A percentile compares a stretch with the other conserved stretches of the same genome.
Conservation (phyloP, 108 stramenopile genomes). For the Nitzschia palea region DNA sequence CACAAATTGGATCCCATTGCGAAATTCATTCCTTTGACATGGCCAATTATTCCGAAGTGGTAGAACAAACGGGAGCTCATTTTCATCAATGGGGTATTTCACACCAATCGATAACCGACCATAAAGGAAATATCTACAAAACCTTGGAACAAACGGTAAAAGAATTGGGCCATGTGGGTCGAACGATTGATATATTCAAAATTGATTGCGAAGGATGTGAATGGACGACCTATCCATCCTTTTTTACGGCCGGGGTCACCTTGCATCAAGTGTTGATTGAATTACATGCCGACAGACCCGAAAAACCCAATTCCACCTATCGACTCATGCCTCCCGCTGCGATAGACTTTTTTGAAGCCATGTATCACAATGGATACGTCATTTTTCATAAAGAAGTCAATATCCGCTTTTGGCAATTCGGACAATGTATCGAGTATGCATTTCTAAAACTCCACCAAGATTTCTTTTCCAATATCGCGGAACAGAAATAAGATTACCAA, state of each 20-base stretch:
- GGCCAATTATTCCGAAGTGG: conserved; percentile 13
- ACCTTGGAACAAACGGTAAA: conserved; percentile 41
- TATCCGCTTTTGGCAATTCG: conserved; percentile 13
- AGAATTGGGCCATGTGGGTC: conserved; percentile 50
- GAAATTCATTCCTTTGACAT: conserved; percentile 73
- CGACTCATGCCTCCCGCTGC: not conserved
- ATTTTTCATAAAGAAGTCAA: conserved; percentile 66
- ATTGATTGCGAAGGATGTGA: conserved; percentile 62
- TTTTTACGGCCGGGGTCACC: not conserved
- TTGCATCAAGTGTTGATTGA: conserved; percentile 14
- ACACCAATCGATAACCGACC: conserved; percentile 11
- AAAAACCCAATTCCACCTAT: not conserved
- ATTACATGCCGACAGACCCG: conserved; percentile 1
- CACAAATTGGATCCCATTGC: conserved; percentile 24
- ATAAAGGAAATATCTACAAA: conserved; percentile 30
- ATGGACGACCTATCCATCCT: conserved; percentile 1
- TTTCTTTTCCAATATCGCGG: conserved; percentile 10
- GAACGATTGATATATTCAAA: conserved; percentile 67
- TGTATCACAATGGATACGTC: conserved; percentile 47
- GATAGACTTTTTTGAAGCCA: conserved; percentile 30
- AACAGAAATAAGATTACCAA: too few relatives aligned
- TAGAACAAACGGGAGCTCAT: conserved; percentile 9
- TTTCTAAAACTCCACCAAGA: conserved; percentile 25
- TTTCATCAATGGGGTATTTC: conserved; percentile 61
- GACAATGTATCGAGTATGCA: conserved; percentile 29